phyloP scores from a whole-genome alignment of 2,329 filamentous ascomycete genomes.

The Lomentospora prolificans region DNA sequence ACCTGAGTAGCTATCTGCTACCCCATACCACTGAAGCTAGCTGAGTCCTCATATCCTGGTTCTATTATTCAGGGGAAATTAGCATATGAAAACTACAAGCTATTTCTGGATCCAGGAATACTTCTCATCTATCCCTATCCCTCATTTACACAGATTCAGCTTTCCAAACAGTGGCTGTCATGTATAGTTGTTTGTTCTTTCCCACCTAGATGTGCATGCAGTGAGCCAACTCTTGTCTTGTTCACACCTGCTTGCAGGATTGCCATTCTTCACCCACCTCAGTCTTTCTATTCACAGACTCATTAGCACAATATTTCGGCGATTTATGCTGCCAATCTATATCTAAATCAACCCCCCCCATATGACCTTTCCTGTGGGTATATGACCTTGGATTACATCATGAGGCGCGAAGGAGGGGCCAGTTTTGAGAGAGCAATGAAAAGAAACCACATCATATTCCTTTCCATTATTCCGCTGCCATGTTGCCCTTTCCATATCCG shows the following conservation, averaged over 20 bases:
- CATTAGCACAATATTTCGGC: slow-evolving; percentile 9
- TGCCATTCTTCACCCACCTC: slow-evolving; percentile 7
- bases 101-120: slow-evolving; percentile 23
- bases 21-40: slow-evolving; percentile 13
- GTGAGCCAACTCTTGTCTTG: slow-evolving; percentile 5
- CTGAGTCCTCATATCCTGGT: slow-evolving; percentile 16
- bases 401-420: too few relatives aligned
- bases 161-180: slow-evolving; percentile 10
- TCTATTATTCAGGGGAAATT: slow-evolving; percentile 24
- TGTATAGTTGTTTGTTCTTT: slow-evolving; percentile 11
- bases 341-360: slow-evolving; percentile 4
- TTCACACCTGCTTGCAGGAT: slow-evolving; percentile 12
- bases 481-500: too few relatives aligned
- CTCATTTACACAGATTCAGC: slow-evolving; percentile 15
- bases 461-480: too few relatives aligned
- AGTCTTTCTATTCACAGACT: slow-evolving; percentile 6
- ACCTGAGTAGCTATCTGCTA: neutral
- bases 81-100: slow-evolving; percentile 20
- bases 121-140: slow-evolving; percentile 20
- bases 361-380: slow-evolving; percentile 12
- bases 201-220: neutral
- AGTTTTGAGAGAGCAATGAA: too few relatives aligned
- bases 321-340: slow-evolving; percentile 14
- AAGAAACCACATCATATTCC: too few relatives aligned
- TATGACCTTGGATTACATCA: slow-evolving; percentile 16